A percentile compares a stretch with the other conserved stretches of the same genome.
Conservation (phyloP, 2,329 filamentous ascomycete species). For the Hortaea werneckii region DNA sequence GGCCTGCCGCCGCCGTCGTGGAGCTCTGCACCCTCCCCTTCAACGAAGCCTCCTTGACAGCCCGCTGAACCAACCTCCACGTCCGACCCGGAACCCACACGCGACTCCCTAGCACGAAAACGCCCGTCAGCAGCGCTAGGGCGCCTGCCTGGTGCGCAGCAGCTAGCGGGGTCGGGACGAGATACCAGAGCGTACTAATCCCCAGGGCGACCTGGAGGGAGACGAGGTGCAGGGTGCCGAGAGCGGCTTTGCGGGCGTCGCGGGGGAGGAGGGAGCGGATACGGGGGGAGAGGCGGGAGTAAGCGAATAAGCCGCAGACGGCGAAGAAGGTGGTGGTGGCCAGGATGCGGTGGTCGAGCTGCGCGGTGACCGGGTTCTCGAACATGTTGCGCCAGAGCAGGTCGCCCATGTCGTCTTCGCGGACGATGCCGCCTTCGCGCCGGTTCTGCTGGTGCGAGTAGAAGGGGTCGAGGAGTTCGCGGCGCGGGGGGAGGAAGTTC, state of each 20-base stretch:
- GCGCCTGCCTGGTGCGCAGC: conserved; percentile 89
- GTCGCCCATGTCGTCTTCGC: conserved; percentile 64
- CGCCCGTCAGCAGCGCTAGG: conserved; percentile 72
- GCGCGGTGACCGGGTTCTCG: conserved; percentile 91
- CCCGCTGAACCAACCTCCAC: conserved; percentile 13
- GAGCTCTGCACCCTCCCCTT: background rate
- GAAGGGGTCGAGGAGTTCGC: conserved; percentile 75
- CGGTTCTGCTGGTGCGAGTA: conserved; percentile 71
- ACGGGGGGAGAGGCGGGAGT: conserved; percentile 56
- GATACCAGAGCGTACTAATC: conserved; percentile 83
- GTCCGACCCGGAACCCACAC: conserved; percentile 56
- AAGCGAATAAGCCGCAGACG: conserved; percentile 71
- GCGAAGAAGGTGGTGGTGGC: conserved; percentile 80
- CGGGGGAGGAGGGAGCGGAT: conserved; percentile 50
- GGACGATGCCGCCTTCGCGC: conserved; percentile 26
- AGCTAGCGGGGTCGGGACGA: conserved; percentile 80
- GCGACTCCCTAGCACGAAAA: conserved; percentile 67
- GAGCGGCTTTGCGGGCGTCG: conserved; percentile 60
- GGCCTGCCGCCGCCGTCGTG: too few relatives aligned
- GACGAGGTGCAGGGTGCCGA: conserved; percentile 74
- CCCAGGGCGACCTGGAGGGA: conserved; percentile 74
- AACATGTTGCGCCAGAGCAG: conserved; percentile 96
- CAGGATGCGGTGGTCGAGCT: conserved; percentile 88
- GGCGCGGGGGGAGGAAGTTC: conserved; percentile 67
- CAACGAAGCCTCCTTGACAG: conserved; percentile 2